Percentiles rank a stretch among this genome's conserved stretches.
Conservation (phyloP, 1,284 basidiomycete genomes). For the Microbotryomycetes sp. region DNA sequence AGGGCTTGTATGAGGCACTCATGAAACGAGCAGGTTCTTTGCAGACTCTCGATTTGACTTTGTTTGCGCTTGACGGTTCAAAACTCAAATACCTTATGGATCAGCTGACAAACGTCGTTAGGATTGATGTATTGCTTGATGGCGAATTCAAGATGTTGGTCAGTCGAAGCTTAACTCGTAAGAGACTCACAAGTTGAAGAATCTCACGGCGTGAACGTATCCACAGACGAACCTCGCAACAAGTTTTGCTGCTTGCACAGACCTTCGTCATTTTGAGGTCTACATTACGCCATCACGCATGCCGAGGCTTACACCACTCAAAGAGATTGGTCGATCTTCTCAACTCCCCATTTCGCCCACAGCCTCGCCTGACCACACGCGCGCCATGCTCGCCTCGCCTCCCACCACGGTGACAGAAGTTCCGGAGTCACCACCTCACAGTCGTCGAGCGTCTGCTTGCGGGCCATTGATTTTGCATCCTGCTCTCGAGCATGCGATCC, state of each 20-base stretch:
- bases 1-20: conserved; percentile 9
- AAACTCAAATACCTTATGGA: conserved; percentile 21
- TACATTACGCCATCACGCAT: conserved; percentile 21
- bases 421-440: not conserved
- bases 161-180: too few species aligned
- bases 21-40: not conserved
- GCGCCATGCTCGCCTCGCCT: not conserved
- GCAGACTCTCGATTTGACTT: conserved; percentile 21
- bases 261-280: conserved; percentile 11
- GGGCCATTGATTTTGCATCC: not conserved
- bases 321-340: not conserved
- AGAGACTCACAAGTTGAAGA: too few species aligned
- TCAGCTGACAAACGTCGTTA: not conserved
- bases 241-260: conserved; percentile 8
- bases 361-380: not conserved
- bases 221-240: conserved; percentile 17
- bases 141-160: conserved; percentile 21
- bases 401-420: not conserved
- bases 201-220: not conserved
- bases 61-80: conserved; percentile 9
- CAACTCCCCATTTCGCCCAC: not conserved
- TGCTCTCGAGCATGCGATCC: not conserved
- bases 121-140: conserved; percentile 20
- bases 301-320: not conserved
- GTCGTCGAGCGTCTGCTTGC: not conserved